Conservation (phyloP, 2,329 filamentous ascomycete genomes). For the Mariannaea elegans region DNA sequence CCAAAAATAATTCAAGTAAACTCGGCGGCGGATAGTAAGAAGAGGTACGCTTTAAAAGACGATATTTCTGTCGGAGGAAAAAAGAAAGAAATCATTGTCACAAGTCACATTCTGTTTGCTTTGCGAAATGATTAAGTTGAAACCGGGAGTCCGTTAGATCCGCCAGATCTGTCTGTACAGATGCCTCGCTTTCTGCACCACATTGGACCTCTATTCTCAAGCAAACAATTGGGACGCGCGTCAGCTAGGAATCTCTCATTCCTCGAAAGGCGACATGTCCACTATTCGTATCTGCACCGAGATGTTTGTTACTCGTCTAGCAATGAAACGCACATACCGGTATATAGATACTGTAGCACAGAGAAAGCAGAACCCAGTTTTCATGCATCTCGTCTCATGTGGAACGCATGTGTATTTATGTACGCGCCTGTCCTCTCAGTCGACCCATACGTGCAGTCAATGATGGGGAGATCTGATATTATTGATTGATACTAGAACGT, state of each 20-base stretch:
- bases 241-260: not conserved
- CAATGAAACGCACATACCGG: constrained; percentile 1
- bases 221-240: not conserved
- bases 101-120: too few relatives aligned
- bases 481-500: too few relatives aligned
- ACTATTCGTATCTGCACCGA: not conserved
- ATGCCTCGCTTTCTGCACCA: too few relatives aligned
- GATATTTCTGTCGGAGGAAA: too few relatives aligned
- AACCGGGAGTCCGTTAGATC: not conserved
- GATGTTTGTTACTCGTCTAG: not conserved
- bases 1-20: too few relatives aligned
- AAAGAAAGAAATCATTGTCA: too few relatives aligned
- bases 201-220: too few relatives aligned
- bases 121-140: not conserved
- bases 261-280: not conserved
- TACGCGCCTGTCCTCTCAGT: not conserved
- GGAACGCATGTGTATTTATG: not conserved
- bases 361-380: not conserved
- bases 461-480: not conserved
- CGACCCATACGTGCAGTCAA: not conserved
- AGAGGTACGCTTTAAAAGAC: too few relatives aligned
- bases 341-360: not conserved
- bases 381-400: constrained; percentile 20
- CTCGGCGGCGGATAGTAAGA: too few relatives aligned
- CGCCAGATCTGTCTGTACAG: not conserved